These are phyloP conservation scores for Globisporangium perplexum DNA, from an alignment of 352 stramenopile species.

Conservation along the genomic window DNA sequence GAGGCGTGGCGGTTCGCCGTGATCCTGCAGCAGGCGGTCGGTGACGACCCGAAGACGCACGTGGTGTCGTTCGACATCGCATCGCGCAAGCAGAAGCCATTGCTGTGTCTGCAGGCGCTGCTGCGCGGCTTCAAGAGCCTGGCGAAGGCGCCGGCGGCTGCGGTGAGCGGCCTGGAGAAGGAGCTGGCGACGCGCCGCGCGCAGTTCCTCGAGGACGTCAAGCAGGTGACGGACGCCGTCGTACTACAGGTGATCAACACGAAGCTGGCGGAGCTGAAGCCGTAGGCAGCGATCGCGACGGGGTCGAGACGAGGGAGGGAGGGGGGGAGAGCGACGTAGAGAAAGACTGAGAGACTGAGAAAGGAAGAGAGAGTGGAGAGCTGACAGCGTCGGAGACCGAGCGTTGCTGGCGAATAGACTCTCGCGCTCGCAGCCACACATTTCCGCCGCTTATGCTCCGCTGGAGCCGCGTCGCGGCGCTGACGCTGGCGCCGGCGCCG, in stretches of 20 bases:
- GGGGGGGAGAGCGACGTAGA: background rate
- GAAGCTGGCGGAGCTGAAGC: slow-evolving; percentile 52
- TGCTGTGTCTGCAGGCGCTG: slow-evolving; percentile 77
- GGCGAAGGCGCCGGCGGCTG: slow-evolving; percentile 11
- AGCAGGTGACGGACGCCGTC: slow-evolving; percentile 51
- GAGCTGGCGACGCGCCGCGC: slow-evolving; percentile 30
- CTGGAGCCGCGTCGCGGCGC: background rate
- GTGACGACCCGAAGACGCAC: slow-evolving; percentile 58
- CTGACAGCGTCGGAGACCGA: background rate
- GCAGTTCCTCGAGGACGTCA: slow-evolving; percentile 42
- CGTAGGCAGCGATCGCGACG: slow-evolving; percentile 18
- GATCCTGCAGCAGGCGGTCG: slow-evolving; percentile 61
- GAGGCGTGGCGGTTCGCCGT: slow-evolving; percentile 76
- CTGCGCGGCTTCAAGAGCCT: slow-evolving; percentile 45
- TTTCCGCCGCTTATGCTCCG: background rate
- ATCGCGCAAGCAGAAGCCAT: slow-evolving; percentile 59
- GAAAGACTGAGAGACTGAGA: background rate
- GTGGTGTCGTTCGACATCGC: slow-evolving; percentile 74
- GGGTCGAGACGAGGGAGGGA: background rate
- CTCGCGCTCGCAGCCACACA: background rate
- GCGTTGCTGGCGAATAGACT: slow-evolving; percentile 2
- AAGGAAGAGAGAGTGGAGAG: background rate
- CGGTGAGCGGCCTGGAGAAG: slow-evolving; percentile 18
- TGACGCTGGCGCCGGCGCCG: background rate
- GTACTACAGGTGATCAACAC: slow-evolving; percentile 58